Evolutionary conservation across 331 rosid genomes (phyloP), one percentile per base, ranked within the genome.

Genomic region (Pyracantha coccinea): DNA sequence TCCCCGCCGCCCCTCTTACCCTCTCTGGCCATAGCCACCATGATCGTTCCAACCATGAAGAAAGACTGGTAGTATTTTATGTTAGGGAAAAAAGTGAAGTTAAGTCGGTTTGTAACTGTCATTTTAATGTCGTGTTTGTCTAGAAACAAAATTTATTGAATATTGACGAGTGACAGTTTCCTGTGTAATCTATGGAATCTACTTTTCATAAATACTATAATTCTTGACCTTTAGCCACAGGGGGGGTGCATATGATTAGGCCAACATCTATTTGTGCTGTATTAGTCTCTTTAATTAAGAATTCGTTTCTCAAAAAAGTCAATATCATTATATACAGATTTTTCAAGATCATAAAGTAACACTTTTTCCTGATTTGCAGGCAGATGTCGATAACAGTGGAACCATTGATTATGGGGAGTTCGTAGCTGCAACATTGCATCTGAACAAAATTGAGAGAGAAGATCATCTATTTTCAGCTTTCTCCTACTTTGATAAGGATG

Each of bases 391-490:
- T 75, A 95, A 89, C 85, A 92, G 88, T 25, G 99, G 99, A 83
- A 86, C 99, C 45, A 95, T 95, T n/a, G 96, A 90, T 83, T 95
- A 92, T 4, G 92, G 90, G 41, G 99, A 95, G 85, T 95, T 95
- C 64, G 83, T 92, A 16, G 97, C 99, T 41, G 99, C 99, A 55
- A 95, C 97, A n/a, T 83, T 95, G 87, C 96, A 94, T 74, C 81
- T 82, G 69, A 94, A 94, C 88, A 90, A 94, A 86, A 83, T 90
- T 47, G 99, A 94, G 79, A 88, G 89, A 87, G 93, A 92, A 75
- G 99, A 92, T 83, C 89, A 86, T 85, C 88, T 92, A 31, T 84
- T 88, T 75, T 93, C 97, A 21, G 96, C 95, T 4, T 94, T 94
- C 85, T 79, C 90, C 19, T 94, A 94, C 83, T 94, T 90, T 47